Evolutionary conservation across 2,329 filamentous ascomycete genomes (phyloP).

Genomic region (Aspergillus sojae): DNA sequence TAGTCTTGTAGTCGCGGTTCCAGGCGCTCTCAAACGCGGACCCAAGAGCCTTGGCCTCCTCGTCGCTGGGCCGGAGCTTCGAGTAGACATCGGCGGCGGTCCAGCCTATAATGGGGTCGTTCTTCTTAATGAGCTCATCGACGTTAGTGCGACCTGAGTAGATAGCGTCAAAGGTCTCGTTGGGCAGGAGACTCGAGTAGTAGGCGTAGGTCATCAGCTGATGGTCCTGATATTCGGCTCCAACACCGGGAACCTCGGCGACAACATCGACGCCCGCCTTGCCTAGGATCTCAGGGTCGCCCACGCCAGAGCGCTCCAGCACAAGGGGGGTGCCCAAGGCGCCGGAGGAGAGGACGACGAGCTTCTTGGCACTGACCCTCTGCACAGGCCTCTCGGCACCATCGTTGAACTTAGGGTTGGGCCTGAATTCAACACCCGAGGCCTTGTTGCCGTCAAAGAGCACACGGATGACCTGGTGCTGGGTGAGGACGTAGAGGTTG

Average conservation of each 20-base stretch:
- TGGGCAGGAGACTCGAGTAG: neutral
- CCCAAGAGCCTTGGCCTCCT: neutral
- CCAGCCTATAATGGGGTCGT: slow-evolving; percentile 1
- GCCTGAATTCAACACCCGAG: neutral
- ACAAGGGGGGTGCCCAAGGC: no score
- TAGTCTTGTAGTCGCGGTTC: no score
- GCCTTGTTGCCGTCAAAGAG: no score
- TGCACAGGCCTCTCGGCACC: no score
- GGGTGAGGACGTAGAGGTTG: neutral
- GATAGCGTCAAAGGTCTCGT: slow-evolving; percentile 3
- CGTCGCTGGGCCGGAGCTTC: slow-evolving; percentile 4
- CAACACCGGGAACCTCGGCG: slow-evolving; percentile 3
- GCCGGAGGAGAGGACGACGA: no score
- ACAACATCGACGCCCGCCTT: neutral
- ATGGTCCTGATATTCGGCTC: slow-evolving; percentile 6
- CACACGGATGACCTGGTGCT: no score
- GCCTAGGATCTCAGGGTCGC: neutral
- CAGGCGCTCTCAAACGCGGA: neutral
- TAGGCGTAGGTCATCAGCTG: slow-evolving; percentile 6
- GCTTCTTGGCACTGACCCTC: no score
- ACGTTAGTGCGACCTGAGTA: neutral
- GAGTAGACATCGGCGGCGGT: neutral
- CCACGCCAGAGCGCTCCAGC: no score
- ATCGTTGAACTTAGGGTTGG: no score
- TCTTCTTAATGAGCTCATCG: no score